Evolutionary conservation across 768 basidiomycete genomes (phyloP), one percentile per base, ranked within the genome.

Genomic region (Punctularia strigosozonata): DNA sequence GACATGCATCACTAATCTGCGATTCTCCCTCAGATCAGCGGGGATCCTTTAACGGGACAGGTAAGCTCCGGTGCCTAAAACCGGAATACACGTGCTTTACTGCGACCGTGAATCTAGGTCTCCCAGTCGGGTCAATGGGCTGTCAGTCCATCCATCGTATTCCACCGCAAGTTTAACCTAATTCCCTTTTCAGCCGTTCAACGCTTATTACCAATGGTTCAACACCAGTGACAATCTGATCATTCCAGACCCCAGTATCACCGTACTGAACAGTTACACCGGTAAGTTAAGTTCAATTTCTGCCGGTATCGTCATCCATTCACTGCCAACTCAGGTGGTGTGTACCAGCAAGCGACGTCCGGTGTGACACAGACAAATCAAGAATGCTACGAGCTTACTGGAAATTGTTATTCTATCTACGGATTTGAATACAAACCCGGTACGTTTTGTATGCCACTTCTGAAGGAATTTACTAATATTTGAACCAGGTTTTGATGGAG

Each of bases 91-190:
- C n/a, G n/a, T n/a, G n/a, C n/a, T n/a, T n/a, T n/a, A n/a, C n/a
- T n/a, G n/a, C n/a, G n/a, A n/a, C n/a, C n/a, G n/a, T n/a, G n/a
- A n/a, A n/a, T n/a, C n/a, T n/a, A n/a, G 46, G 86, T 91, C 14
- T 91, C 88, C 5, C 86, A 89, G 56, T 88, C 84, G 33, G 77
- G 71, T 5, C 89, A 94, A 53, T 83, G 77, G 77, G 80, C 64
- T 31, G 81, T 84, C 55, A 62, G 75, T 65, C 32, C 21, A 6
- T 18, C 13, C 40, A 5, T 31, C 3, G 36, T 6, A 5, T 31
- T 23, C 19, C 15, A 13, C 1, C 17, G 14, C 30, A 13, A 23
- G 32, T 25, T 6, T 28, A 13, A 34, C 19, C 32, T 23, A 22
- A 25, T 25, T 44, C 19, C 3, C 26, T 25, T 37, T 57, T 21